Conservation (phyloP, 371 early-diverging fungal genomes). For the Lichtheimia ornata region DNA sequence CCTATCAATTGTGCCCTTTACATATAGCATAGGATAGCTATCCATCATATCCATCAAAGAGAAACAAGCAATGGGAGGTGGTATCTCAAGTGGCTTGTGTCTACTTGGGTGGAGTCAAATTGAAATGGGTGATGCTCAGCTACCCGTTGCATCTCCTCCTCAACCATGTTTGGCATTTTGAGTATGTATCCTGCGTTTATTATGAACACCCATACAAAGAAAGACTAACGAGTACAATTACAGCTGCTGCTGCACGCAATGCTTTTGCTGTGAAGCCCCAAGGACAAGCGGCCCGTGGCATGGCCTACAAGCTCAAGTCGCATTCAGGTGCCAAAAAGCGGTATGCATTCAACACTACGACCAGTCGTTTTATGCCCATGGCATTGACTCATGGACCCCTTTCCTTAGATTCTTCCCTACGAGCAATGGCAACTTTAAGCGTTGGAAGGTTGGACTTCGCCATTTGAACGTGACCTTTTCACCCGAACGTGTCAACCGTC, state of each 20-base stretch:
- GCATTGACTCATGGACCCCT: too few species aligned
- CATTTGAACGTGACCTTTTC: conserved; percentile 50
- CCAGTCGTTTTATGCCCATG: background rate
- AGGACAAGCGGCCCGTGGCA: conserved; percentile 39
- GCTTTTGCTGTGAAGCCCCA: conserved; percentile 26
- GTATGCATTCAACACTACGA: conserved; percentile 12
- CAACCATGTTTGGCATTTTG: conserved; percentile 10
- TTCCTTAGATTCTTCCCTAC: conserved; percentile 47
- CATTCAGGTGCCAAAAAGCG: conserved; percentile 57
- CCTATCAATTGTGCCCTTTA: too few species aligned
- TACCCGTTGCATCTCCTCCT: too few species aligned
- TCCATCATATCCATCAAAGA: too few species aligned
- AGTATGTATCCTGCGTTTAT: conserved; percentile 3
- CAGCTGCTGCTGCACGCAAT: conserved; percentile 16
- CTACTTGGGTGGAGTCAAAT: too few species aligned
- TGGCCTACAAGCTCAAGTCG: conserved; percentile 50
- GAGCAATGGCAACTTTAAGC: conserved; percentile 46
- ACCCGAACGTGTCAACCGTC: conserved; percentile 46
- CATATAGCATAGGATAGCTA: too few species aligned
- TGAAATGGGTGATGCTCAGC: too few species aligned
- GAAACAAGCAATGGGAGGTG: too few species aligned
- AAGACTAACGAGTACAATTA: background rate
- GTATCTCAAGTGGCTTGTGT: too few species aligned
- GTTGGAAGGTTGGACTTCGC: conserved; percentile 53
- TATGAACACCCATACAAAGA: background rate